These are phyloP conservation scores for Mycena rebaudengoi DNA, from an alignment of 768 basidiomycete species.

Conservation along the genomic window DNA sequence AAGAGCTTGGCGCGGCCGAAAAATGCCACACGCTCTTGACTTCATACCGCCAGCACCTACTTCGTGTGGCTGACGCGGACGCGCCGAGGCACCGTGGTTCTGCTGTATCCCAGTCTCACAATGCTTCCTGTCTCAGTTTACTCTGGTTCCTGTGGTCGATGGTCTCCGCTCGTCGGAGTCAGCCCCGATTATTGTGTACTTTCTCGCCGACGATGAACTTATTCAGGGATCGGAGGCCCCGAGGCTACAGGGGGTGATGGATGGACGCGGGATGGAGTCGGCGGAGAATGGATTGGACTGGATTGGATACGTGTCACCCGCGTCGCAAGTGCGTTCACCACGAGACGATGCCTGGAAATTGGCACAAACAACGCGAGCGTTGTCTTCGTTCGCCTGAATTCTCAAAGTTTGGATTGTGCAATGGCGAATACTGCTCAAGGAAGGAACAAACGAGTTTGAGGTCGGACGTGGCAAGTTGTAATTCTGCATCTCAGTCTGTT, in stretches of 20 bases:
- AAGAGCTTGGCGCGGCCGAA: too few relatives aligned
- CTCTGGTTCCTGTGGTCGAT: too few relatives aligned
- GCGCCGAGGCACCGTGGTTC: too few relatives aligned
- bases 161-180: too few relatives aligned
- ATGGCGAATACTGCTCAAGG: not conserved
- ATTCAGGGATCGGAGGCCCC: not conserved
- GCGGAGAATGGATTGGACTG: not conserved
- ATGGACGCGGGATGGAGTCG: not conserved
- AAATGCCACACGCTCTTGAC: too few relatives aligned
- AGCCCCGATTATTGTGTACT: not conserved
- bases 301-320: not conserved
- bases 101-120: too few relatives aligned
- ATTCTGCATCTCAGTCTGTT: not conserved
- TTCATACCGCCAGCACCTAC: too few relatives aligned
- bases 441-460: not conserved
- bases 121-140: too few relatives aligned
- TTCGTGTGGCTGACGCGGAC: too few relatives aligned
- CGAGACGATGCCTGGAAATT: not conserved
- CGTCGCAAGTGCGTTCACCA: not conserved
- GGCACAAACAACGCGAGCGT: not conserved
- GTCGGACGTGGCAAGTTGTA: not conserved
- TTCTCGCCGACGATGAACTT: not conserved
- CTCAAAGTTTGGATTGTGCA: not conserved
- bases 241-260: not conserved
- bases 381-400: not conserved